These are phyloP conservation scores for Cytospora mali DNA, from an alignment of 2,329 filamentous ascomycete species.

Conservation along the genomic window DNA sequence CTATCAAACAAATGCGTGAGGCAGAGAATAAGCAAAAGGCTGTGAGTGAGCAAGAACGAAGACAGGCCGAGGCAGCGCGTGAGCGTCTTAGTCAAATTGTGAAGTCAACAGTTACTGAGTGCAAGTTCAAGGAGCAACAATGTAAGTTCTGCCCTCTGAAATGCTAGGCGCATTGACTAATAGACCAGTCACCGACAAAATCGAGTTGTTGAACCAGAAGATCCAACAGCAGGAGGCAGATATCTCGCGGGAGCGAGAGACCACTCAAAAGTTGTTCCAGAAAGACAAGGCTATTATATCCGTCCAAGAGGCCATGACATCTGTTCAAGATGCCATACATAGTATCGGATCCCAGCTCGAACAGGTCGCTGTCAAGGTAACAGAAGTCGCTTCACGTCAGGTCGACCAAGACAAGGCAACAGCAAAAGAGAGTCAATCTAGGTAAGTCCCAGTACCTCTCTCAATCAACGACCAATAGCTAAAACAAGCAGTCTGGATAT, in stretches of 20 bases:
- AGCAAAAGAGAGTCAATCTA: conserved; percentile 12
- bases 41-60: conserved; percentile 34
- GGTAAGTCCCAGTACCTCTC: conserved; percentile 4
- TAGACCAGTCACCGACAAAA: conserved; percentile 27
- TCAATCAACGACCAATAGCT: neutral
- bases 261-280: conserved; percentile 9
- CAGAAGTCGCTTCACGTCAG: neutral
- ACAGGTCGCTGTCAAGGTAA: conserved; percentile 14
- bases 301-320: conserved; percentile 5
- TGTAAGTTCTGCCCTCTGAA: conserved; percentile 22
- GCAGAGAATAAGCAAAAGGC: conserved; percentile 35
- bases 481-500: conserved; percentile 21
- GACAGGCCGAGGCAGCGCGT: conserved; percentile 39
- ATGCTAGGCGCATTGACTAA: conserved; percentile 13
- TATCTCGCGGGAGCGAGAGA: conserved; percentile 20
- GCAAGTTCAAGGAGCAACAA: conserved; percentile 8
- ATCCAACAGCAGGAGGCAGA: conserved; percentile 22
- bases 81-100: conserved; percentile 35
- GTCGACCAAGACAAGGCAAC: conserved; percentile 26
- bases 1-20: conserved; percentile 39
- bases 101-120: conserved; percentile 20
- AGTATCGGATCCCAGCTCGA: conserved; percentile 15
- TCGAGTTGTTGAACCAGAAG: conserved; percentile 29
- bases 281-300: conserved; percentile 11
- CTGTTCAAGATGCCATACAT: conserved; percentile 11